Evolutionary conservation across 2,329 filamentous ascomycete species (phyloP).

Genomic region (Penicillium verrucosum): DNA sequence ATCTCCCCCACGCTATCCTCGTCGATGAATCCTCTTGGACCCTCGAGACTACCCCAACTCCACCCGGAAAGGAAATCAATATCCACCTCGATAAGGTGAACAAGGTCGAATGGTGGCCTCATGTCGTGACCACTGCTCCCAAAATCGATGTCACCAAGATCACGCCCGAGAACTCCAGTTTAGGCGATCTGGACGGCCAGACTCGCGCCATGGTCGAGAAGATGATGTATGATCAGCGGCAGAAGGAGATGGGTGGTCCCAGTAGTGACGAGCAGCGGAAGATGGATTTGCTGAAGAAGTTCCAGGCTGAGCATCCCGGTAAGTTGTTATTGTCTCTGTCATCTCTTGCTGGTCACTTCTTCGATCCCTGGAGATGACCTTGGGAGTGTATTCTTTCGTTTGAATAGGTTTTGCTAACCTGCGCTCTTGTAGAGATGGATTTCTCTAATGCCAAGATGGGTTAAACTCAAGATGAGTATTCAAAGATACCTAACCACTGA

Average conservation of each 20-base stretch:
- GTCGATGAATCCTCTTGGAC: constrained; percentile 95
- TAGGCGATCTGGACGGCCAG: constrained; percentile 90
- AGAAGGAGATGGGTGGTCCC: constrained; percentile 88
- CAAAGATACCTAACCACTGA: background rate
- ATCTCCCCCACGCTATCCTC: constrained; percentile 73
- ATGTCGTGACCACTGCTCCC: constrained; percentile 81
- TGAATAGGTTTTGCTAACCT: constrained; percentile 6
- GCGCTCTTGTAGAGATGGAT: constrained; percentile 56
- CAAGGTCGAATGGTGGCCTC: constrained; percentile 98
- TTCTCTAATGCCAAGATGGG: constrained; percentile 64
- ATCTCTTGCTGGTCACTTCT: background rate
- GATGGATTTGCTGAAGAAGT: constrained; percentile 86
- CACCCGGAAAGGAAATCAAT: constrained; percentile 66
- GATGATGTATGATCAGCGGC: constrained; percentile 99
- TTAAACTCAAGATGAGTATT: constrained; percentile 24
- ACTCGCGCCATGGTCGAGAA: constrained; percentile 98
- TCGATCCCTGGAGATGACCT: background rate
- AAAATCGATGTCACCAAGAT: constrained; percentile 96
- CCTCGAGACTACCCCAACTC: constrained; percentile 62
- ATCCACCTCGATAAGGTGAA: constrained; percentile 93
- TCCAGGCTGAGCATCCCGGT: constrained; percentile 72
- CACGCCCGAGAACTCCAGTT: constrained; percentile 83
- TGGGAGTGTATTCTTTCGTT: background rate
- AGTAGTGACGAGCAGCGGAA: constrained; percentile 96
- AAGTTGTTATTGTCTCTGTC: constrained; percentile 10